Evolutionary conservation across 192 early-diverging fungal genomes (phyloP), one percentile per base, ranked within the genome.

Genomic region (Mycoemilia scoparia): DNA sequence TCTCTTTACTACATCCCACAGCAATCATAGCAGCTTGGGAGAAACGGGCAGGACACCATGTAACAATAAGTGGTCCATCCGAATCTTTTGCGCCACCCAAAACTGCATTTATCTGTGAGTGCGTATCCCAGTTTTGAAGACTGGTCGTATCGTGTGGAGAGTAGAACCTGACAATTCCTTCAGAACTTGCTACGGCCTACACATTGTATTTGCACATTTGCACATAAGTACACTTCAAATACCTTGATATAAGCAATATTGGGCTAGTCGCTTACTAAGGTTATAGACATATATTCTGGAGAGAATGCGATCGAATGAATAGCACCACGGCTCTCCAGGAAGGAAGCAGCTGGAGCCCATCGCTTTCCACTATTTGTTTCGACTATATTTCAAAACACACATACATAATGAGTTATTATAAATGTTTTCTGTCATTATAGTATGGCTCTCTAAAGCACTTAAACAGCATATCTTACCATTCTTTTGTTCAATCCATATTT

Each of bases 221-320:
- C n/a, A n/a, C 13, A 14, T 45, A 36, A 12, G 26, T 14, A 29
- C 33, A 9, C 22, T 16, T n/a, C 11, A 28, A 29, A 49, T 11
- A 60, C 11, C 44, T 21, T 38, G 8, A 10, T 45, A 28, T 52
- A 41, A 22, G 16, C 9, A 17, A 27, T 31, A 15, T 14, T 16
- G 23, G 2, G 27, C 15, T 16, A 14, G 13, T 15, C 19, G 9
- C 36, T 39, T 54, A 76, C 83, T 35, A 95, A 49, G 38, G 77
- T 72, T 30, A 95, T 64, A 13, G 80, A 76, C 19, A 68, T 49
- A 49, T 81, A 74, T 52, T 76, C 72, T 9, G 87, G 90, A 17
- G 86, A 76, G 65, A 95, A 95, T 38, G 77, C 78, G n/a, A 95
- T 67, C 57, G 78, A 79, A 46, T 83, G 77, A 5, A 91, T 82